Base-by-base conservation (phyloP, 2,329 filamentous ascomycete genomes). In the Penicillium brasilianum region DNA sequence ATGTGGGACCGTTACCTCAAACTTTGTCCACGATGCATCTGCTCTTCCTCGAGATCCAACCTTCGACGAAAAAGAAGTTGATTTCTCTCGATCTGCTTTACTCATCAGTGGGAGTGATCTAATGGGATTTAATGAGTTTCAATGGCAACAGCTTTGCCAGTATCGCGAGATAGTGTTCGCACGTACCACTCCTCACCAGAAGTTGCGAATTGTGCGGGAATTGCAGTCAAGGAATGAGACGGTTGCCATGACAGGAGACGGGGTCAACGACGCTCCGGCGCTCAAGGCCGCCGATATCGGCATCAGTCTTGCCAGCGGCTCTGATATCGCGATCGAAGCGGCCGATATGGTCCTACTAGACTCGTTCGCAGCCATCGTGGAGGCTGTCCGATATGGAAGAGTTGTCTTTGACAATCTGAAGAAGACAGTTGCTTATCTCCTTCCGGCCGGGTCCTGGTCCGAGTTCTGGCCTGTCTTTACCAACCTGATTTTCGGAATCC, bases 181-280 rank as follows among this genome's bases (percentile, higher is more conserved):
- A 1, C 49, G 49, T 14, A 51, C 49, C 11, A 51, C 49, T 3
- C 49, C 49, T 1, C 18, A 51, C 22, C 49, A 51, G 6, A 51
- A 51, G 13, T 37, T 51, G 20, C 30, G 49, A 9, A 51, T 51
- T 14, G 49, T 51, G 11, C 49, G 49, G 8, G 49, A 51, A 25
- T n/a, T 51, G 10, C 48, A 51, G 32, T 51, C 48, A 20, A 34
- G 30, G 7, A 36, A 34, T 13, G 48, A 51, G 28, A 51, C 48
- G 1, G 48, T 51, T 22, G 91, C 90, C 60, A 94, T 94, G 91
- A 94, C 91, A 41, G 91, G 92, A 64, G 91, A 95, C 66, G 91
- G 92, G 52, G 91, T 94, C 65, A 95, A 95, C 73, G 91, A 95
- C 73, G 90, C 90, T 8, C 91, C 91, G 0, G 91, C 90, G 6